Evolutionary conservation across 2,329 filamentous ascomycete genomes (phyloP), one percentile per base, ranked within the genome.

Genomic region (Shiraia sp.): DNA sequence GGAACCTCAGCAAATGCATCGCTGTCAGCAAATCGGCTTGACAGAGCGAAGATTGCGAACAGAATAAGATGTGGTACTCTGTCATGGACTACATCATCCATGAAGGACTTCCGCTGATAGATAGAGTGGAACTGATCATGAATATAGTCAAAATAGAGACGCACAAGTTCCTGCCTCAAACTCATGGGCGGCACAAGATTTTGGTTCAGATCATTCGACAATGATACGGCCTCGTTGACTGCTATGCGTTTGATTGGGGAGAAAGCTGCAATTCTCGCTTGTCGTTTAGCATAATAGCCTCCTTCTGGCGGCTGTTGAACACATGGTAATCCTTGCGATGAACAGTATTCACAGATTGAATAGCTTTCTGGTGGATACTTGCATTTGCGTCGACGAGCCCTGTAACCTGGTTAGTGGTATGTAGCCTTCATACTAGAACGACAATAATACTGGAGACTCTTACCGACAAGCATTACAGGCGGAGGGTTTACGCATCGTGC

Each of bases 111-210:
- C 13, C 50, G 50, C 8, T 59, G 55, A 10, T 57, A 59, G 42
- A 59, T 53, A 5, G 51, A 59, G 29, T 59, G 55, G 6, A 55
- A 59, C 12, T 59, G 55, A 22, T 59, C 55, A 32, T 59, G 55
- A 0, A 59, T 59, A 44, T 57, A 57, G 36, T 59, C 53, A 36
- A 59, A 59, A 32, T 59, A 59, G 36, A 59, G 37, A 14, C 35
- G 42, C 10, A 54, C 47, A 16, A 59, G 30, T 23, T 55, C 53
- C 12, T 31, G 44, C 34, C 55, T 48, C 26, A 57, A 26, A 4
- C 45, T 37, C 37, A 51, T 45, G 14, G 47, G 43, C 10, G 55
- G 51, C 10, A 58, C n/a, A n/a, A n/a, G n/a, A n/a, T n/a, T n/a
- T n/a, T n/a, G n/a, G n/a, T n/a, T n/a, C n/a, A n/a, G n/a, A n/a